A percentile compares a stretch with the other conserved stretches of the same genome.
Evolutionary conservation across 2,329 filamentous ascomycete genomes (phyloP).

Genomic region (Hymenoscyphus fraxineus): DNA sequence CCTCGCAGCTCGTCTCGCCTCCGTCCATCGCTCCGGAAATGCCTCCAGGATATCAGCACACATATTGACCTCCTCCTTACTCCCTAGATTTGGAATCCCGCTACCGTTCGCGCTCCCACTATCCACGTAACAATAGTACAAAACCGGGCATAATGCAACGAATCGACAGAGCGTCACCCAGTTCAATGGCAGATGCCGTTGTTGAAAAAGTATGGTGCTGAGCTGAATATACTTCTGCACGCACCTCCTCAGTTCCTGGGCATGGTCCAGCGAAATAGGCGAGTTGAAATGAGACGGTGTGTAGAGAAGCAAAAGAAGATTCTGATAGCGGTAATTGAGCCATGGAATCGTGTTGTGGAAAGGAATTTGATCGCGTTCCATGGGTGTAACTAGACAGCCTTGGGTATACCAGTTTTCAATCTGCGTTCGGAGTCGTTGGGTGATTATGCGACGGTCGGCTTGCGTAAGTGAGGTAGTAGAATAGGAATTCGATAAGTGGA

Average conservation of each 20-base stretch:
- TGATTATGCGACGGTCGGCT: not conserved
- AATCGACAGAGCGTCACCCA: constrained; percentile 5
- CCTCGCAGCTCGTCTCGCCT: not conserved
- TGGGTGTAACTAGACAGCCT: constrained; percentile 3
- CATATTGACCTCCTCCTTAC: not conserved
- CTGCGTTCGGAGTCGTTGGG: constrained; percentile 2
- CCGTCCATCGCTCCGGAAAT: not conserved
- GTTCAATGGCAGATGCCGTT: not conserved
- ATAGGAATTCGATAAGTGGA: constrained; percentile 2
- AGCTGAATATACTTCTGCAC: constrained; percentile 4
- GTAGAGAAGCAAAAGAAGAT: constrained; percentile 2
- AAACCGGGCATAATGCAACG: not conserved
- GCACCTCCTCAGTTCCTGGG: constrained; percentile 1
- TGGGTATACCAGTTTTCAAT: constrained; percentile 3
- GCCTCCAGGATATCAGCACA: constrained; percentile 3
- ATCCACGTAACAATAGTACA: not conserved
- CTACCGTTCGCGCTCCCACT: not conserved
- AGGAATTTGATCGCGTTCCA: constrained; percentile 4
- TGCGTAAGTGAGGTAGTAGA: not conserved
- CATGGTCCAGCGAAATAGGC: not conserved
- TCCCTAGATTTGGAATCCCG: not conserved
- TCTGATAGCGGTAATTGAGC: not conserved
- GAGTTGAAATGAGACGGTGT: constrained; percentile 5
- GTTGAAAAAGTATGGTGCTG: constrained; percentile 1
- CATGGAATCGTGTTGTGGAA: not conserved